A percentile compares a stretch with the other conserved stretches of the same genome.
Evolutionary conservation across 2,329 filamentous ascomycete genomes (phyloP).

Genomic region (Salinomyces thailandicus): DNA sequence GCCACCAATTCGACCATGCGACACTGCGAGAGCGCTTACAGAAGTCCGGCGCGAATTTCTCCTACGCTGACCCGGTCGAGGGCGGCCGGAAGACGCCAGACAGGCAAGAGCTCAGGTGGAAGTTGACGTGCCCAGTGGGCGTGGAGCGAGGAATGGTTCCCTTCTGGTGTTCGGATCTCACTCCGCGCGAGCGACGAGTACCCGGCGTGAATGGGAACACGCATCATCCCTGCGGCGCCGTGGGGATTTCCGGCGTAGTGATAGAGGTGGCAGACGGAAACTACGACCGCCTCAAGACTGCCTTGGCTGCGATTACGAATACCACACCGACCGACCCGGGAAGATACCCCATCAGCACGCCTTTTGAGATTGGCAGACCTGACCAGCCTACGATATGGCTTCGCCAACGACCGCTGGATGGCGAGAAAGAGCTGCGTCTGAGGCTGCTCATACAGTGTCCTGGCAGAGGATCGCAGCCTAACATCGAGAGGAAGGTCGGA

Average conservation of each 20-base stretch:
- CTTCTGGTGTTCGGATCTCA: constrained; percentile 58
- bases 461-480: neutral
- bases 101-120: constrained; percentile 49
- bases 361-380: constrained; percentile 1
- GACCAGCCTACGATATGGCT: neutral
- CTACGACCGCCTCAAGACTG: constrained; percentile 2
- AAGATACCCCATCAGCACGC: constrained; percentile 2
- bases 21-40: constrained; percentile 14
- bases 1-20: constrained; percentile 11
- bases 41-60: constrained; percentile 23
- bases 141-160: constrained; percentile 44
- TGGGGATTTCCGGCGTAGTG: constrained; percentile 40
- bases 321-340: neutral
- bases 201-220: constrained; percentile 33
- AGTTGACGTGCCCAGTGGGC: constrained; percentile 41
- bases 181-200: constrained; percentile 45
- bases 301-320: constrained; percentile 3
- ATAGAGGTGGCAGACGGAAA: constrained; percentile 1
- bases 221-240: constrained; percentile 42
- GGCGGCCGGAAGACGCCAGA: constrained; percentile 48
- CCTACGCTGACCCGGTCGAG: constrained; percentile 39
- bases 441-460: constrained; percentile 4
- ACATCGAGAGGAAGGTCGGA: constrained; percentile 4
- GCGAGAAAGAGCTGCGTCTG: constrained; percentile 1
- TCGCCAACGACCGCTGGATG: neutral